Evolutionary conservation across 371 early-diverging fungal genomes (phyloP).

Genomic region (Lichtheimia ornata): DNA sequence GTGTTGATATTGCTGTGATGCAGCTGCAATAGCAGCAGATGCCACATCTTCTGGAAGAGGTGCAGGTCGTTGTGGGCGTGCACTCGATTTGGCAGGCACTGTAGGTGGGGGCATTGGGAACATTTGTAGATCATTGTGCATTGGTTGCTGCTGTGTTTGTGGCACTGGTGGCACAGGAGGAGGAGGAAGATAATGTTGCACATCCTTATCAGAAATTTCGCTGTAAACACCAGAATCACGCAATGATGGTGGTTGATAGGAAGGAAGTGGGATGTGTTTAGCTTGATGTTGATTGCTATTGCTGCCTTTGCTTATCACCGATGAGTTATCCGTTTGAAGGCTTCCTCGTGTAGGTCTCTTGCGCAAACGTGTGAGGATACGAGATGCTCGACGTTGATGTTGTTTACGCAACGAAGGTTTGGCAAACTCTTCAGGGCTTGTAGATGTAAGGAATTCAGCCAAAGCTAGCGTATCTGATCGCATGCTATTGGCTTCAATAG

Average conservation of each 20-base stretch:
- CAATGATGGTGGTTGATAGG: slow-evolving; percentile 15
- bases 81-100: slow-evolving; percentile 15
- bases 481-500: slow-evolving; percentile 2
- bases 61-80: slow-evolving; percentile 32
- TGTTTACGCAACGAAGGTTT: slow-evolving; percentile 10
- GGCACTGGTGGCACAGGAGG: slow-evolving; percentile 13
- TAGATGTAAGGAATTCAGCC: slow-evolving; percentile 39
- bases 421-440: slow-evolving; percentile 39
- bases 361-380: slow-evolving; percentile 27
- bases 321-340: not conserved
- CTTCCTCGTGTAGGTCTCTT: slow-evolving; percentile 22
- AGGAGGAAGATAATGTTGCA: not conserved
- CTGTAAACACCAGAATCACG: slow-evolving; percentile 48
- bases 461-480: slow-evolving; percentile 27
- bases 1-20: slow-evolving; percentile 3
- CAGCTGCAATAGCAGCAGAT: slow-evolving; percentile 36
- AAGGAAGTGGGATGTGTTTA: slow-evolving; percentile 25
- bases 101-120: slow-evolving; percentile 36
- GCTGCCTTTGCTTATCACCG: slow-evolving; percentile 1
- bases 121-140: slow-evolving; percentile 8
- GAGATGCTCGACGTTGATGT: slow-evolving; percentile 33
- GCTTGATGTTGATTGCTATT: not conserved
- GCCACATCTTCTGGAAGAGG: slow-evolving; percentile 36
- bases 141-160: slow-evolving; percentile 8
- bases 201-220: slow-evolving; percentile 33